A percentile compares a stretch with the other conserved stretches of the same genome.
Conservation (phyloP, 1,139 yeast genomes). For the Kodamaea sp. region DNA sequence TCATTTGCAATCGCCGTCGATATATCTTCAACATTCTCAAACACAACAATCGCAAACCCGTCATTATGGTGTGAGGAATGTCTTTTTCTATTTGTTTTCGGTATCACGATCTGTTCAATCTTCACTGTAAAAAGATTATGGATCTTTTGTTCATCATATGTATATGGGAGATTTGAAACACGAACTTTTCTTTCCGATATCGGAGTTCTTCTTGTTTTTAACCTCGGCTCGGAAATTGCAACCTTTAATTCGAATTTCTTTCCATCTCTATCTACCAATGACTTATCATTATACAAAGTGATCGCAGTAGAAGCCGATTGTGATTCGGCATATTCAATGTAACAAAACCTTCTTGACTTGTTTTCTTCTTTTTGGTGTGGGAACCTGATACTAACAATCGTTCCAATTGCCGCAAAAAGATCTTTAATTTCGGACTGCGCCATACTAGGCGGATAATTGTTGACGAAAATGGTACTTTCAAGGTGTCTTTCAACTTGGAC, state of each 20-base stretch:
- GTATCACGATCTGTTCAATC: slow-evolving; percentile 51
- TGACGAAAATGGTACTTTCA: slow-evolving; percentile 57
- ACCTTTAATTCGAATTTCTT: slow-evolving; percentile 43
- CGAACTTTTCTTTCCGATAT: slow-evolving; percentile 54
- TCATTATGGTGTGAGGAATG: slow-evolving; percentile 26
- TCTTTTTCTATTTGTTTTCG: slow-evolving; percentile 31
- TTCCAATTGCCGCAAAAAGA: slow-evolving; percentile 46
- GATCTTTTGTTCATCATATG: slow-evolving; percentile 25
- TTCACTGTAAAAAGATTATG: slow-evolving; percentile 28
- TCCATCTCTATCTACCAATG: slow-evolving; percentile 19
- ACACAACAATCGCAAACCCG: slow-evolving; percentile 59
- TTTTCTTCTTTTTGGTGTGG: slow-evolving; percentile 61
- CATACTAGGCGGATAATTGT: slow-evolving; percentile 67
- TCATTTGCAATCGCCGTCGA: slow-evolving; percentile 38
- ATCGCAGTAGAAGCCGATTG: slow-evolving; percentile 51
- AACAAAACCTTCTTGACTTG: slow-evolving; percentile 64
- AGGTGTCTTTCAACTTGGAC: slow-evolving; percentile 45
- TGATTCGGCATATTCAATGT: slow-evolving; percentile 53
- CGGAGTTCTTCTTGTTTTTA: slow-evolving; percentile 30
- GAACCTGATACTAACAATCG: slow-evolving; percentile 53
- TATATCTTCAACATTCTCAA: slow-evolving; percentile 35
- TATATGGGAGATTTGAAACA: slow-evolving; percentile 50
- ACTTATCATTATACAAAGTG: slow-evolving; percentile 36
- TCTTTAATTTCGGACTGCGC: slow-evolving; percentile 37
- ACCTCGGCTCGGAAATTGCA: slow-evolving; percentile 53